Base-by-base conservation (phyloP, 148 eudicot genomes). In the Salicornia ramosissima region DNA sequence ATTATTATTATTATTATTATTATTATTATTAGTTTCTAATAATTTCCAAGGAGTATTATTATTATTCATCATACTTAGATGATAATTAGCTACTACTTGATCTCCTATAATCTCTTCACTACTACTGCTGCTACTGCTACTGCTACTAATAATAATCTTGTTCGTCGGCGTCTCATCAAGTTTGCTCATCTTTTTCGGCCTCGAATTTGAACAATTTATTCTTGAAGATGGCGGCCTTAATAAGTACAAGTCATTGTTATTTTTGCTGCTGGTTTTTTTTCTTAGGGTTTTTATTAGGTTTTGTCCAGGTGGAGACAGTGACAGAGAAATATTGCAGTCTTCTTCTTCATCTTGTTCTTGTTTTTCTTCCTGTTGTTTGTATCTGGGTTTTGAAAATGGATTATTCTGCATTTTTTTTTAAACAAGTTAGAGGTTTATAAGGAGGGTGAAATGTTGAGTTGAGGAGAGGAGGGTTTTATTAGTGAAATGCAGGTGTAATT, bases 251-350 rank as follows among this genome's bases (percentile, higher is more conserved):
- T 24, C 47, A 34, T 36, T 31, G 19, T 14, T 4, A 52, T 29
- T n/a, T 8, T 9, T 18, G 57, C 39, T 69, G 52, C 15, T 69
- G 34, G 7, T 22, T 25, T 4, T 22, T 40, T 39, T 24, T 42
- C 28, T 46, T 70, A 62, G 60, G 68, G 60, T 50, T 49, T 61
- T 3, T 3, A 3, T 62, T 0, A 40, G 28, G 31, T 61, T 33
- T 64, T 65, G 70, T 54, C 76, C 70, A 6, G 76, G 76, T 25
- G 76, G 76, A 64, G 70, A 68, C 0, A 73, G 36, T 3, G 76
- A 73, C 9, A 73, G 51, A 43, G 76, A 73, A 21, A 73, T 56
- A 24, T 73, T 73, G 56, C 46, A 73, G 53, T 33, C 28, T 15
- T 64, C 40, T 0, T 50, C 25, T 1, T 21, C 10, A 5, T 19